A percentile compares a stretch with the other conserved stretches of the same genome.
Conservation (phyloP, 805 yeast genomes). For the Nakazawaea populi region DNA sequence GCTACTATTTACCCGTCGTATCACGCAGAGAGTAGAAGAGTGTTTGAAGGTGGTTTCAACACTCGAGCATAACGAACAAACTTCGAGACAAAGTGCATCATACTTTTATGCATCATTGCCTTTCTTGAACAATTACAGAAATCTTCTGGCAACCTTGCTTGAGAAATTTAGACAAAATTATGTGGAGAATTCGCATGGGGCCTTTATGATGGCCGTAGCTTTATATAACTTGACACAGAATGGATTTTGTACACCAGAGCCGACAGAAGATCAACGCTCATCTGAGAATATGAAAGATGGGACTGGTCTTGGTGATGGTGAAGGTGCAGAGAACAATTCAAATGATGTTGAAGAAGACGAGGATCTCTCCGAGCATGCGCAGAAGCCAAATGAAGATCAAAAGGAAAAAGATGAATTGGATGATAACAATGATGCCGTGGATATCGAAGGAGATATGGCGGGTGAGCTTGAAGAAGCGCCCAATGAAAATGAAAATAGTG, state of each 20-base stretch:
- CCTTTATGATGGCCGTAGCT: conserved; percentile 49
- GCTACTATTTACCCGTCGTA: conserved; percentile 16
- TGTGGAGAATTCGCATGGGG: conserved; percentile 49
- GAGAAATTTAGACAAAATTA: conserved; percentile 43
- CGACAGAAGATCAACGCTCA: conserved; percentile 54
- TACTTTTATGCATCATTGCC: conserved; percentile 56
- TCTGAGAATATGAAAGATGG: conserved; percentile 70
- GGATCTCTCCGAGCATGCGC: conserved; percentile 72
- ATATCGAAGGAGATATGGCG: conserved; percentile 95
- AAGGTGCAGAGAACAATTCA: conserved; percentile 67
- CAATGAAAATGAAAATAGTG: conserved; percentile 51
- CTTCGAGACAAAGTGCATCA: conserved; percentile 37
- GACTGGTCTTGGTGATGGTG: conserved; percentile 83
- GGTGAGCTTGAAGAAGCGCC: conserved; percentile 83
- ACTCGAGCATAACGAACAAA: conserved; percentile 30
- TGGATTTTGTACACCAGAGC: conserved; percentile 90
- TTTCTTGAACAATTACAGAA: conserved; percentile 51
- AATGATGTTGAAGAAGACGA: conserved; percentile 90
- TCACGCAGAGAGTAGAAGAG: conserved; percentile 26
- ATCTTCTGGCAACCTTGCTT: conserved; percentile 38
- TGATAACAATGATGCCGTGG: conserved; percentile 85
- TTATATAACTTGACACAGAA: conserved; percentile 59
- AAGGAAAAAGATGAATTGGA: conserved; percentile 58
- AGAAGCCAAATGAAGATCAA: conserved; percentile 67
- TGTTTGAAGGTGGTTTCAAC: conserved; percentile 29